phyloP scores from a whole-genome alignment of 2,329 filamentous ascomycete species.

The Pseudogymnoascus sp. region DNA sequence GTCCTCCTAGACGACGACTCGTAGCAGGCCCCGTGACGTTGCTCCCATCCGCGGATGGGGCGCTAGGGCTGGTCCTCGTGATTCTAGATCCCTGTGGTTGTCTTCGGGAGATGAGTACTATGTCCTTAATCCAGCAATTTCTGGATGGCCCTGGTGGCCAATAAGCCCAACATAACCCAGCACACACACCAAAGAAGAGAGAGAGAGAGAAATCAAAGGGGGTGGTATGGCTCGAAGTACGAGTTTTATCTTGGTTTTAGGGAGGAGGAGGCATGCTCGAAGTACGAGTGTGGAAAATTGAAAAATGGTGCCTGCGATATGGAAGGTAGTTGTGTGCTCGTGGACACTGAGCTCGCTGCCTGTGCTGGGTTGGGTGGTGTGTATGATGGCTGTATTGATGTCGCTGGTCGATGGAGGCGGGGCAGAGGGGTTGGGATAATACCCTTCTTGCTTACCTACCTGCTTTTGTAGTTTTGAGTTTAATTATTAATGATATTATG shows the following conservation, averaged over 20 bases:
- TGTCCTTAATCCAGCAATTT: background rate
- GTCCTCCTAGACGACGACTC: constrained; percentile 4
- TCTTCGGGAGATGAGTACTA: background rate
- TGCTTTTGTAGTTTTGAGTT: background rate
- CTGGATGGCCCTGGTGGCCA: background rate
- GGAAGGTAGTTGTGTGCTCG: constrained; percentile 1
- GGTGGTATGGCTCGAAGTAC: background rate
- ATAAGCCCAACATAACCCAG: background rate
- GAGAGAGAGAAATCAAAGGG: background rate
- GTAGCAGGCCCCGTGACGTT: background rate
- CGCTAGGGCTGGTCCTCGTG: constrained; percentile 3
- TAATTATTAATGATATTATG: background rate
- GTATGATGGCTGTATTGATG: background rate
- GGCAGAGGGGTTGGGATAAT: background rate
- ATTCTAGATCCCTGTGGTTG: background rate
- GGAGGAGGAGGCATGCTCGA: background rate
- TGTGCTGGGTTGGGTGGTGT: background rate
- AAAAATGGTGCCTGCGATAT: background rate
- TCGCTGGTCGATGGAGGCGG: background rate
- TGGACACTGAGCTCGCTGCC: background rate
- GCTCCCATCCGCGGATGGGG: background rate
- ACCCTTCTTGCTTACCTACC: background rate
- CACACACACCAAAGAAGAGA: background rate
- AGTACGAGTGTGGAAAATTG: constrained; percentile 4
- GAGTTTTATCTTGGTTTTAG: background rate